Percentiles rank a stretch among this genome's conserved stretches.
These are phyloP conservation scores for Crithidia acanthocephali DNA, from an alignment of 208 protist genomes.

Conservation along the genomic window DNA sequence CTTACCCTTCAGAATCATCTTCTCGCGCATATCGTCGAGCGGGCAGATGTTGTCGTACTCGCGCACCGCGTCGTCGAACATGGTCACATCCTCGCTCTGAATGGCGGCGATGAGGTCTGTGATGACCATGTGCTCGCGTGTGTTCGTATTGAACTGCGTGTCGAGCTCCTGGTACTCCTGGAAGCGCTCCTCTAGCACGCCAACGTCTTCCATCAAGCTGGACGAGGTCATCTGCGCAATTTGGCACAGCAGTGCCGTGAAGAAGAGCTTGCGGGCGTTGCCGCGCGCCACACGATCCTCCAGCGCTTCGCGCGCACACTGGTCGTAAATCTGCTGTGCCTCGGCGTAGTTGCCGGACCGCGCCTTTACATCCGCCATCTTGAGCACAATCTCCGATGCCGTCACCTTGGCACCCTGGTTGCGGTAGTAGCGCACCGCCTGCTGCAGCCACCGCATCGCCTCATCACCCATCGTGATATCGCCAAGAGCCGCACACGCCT, in stretches of 20 bases:
- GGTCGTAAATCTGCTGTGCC: conserved; percentile 73
- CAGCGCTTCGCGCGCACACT: conserved; percentile 69
- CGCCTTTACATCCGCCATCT: conserved; percentile 83
- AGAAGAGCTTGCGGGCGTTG: conserved; percentile 81
- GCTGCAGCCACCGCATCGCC: conserved; percentile 72
- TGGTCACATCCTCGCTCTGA: conserved; percentile 52
- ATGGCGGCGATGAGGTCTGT: conserved; percentile 80
- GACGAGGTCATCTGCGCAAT: conserved; percentile 69
- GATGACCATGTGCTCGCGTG: conserved; percentile 90
- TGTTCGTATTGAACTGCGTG: conserved; percentile 85
- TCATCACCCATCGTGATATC: conserved; percentile 62
- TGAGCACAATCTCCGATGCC: conserved; percentile 64
- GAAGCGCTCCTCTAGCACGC: conserved; percentile 78
- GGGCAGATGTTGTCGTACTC: conserved; percentile 86
- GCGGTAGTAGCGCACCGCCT: conserved; percentile 69
- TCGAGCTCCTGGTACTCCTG: conserved; percentile 85
- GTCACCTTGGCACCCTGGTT: conserved; percentile 72
- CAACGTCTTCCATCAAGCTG: conserved; percentile 66
- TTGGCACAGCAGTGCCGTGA: conserved; percentile 75
- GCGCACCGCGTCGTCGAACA: conserved; percentile 69
- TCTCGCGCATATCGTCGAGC: conserved; percentile 64
- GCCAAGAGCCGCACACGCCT: conserved; percentile 67
- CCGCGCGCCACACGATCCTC: conserved; percentile 75
- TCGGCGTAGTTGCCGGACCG: conserved; percentile 62
- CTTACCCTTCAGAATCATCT: conserved; percentile 79